Conservation (phyloP, 805 yeast genomes). For the Zygosaccharomyces siamensis region DNA sequence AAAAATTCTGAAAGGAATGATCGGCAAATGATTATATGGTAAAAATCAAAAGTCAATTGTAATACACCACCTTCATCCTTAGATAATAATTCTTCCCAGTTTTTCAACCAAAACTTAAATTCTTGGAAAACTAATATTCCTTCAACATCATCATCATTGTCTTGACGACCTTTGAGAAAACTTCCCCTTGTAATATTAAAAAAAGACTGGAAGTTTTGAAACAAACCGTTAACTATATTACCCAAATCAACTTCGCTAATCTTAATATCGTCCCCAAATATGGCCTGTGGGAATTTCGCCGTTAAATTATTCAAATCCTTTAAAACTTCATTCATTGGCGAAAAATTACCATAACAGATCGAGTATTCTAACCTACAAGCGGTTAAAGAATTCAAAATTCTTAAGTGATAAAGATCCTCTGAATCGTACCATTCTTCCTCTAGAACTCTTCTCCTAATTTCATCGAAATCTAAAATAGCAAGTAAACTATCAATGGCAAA, state of each 20-base stretch:
- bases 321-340: constrained; percentile 24
- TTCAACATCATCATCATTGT: constrained; percentile 2
- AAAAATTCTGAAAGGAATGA: constrained; percentile 32
- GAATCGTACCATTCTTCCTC: constrained; percentile 26
- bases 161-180: constrained; percentile 7
- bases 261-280: constrained; percentile 51
- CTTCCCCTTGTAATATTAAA: constrained; percentile 10
- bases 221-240: constrained; percentile 30
- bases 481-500: constrained; percentile 48
- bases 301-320: constrained; percentile 41
- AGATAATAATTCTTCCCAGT: constrained; percentile 43
- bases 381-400: constrained; percentile 50
- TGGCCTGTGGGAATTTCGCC: constrained; percentile 46
- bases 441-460: constrained; percentile 38
- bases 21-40: constrained; percentile 42
- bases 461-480: constrained; percentile 42
- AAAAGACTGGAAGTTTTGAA: constrained; percentile 27
- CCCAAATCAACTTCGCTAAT: constrained; percentile 46
- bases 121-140: constrained; percentile 30
- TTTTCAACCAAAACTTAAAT: constrained; percentile 42
- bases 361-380: constrained; percentile 49
- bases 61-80: constrained; percentile 48
- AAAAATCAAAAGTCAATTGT: constrained; percentile 45
- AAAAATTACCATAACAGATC: constrained; percentile 42
- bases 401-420: constrained; percentile 47